Conservation (phyloP, 2,329 filamentous ascomycete species). For the Penicillium sp. region DNA sequence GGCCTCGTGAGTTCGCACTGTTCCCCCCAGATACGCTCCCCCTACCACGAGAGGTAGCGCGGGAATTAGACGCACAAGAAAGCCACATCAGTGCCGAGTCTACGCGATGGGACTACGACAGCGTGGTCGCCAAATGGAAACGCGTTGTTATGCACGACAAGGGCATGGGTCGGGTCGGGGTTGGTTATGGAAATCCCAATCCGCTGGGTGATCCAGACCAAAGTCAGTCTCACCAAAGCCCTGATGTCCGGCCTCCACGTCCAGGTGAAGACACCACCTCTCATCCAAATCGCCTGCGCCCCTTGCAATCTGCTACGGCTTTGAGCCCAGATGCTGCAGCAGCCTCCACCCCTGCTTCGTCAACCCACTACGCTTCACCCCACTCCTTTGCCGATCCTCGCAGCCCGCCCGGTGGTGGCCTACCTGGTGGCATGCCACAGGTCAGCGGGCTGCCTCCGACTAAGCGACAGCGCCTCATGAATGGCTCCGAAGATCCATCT, state of each 20-base stretch:
- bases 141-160: constrained; percentile 48
- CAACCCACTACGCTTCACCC: constrained; percentile 33
- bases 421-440: constrained; percentile 16
- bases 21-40: constrained; percentile 49
- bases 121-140: constrained; percentile 50
- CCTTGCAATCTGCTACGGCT: constrained; percentile 20
- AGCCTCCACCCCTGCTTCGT: constrained; percentile 28
- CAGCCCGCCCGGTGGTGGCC: constrained; percentile 17
- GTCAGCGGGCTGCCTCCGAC: constrained; percentile 22
- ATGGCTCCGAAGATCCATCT: constrained; percentile 25
- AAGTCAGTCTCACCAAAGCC: constrained; percentile 11
- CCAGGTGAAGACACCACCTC: constrained; percentile 25
- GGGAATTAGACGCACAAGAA: constrained; percentile 39
- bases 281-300: constrained; percentile 26
- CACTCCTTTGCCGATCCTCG: constrained; percentile 30
- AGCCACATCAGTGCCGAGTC: constrained; percentile 38
- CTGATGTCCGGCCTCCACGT: constrained; percentile 22
- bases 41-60: constrained; percentile 39
- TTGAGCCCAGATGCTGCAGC: constrained; percentile 32
- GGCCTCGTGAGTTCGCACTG: constrained; percentile 50
- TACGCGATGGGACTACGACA: constrained; percentile 50
- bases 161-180: constrained; percentile 42
- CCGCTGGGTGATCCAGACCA: constrained; percentile 14
- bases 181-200: constrained; percentile 27
- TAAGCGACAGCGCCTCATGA: constrained; percentile 42